A percentile compares a stretch with the other conserved stretches of the same genome.
Evolutionary conservation across 2,329 filamentous ascomycete genomes (phyloP).

Genomic region (Fusarium citri): DNA sequence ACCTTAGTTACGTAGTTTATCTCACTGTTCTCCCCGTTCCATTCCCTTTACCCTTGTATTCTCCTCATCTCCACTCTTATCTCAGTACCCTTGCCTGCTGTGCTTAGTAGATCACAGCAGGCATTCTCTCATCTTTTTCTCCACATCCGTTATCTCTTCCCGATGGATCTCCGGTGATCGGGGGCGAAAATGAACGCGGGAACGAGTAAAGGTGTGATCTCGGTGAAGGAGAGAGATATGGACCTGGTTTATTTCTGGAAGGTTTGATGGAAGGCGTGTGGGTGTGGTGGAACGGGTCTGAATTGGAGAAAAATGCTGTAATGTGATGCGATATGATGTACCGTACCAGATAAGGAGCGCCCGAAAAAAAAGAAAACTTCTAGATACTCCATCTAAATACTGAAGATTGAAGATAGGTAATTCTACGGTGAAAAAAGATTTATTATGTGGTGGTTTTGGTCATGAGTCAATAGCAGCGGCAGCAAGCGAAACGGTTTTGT

Average conservation of each 20-base stretch:
- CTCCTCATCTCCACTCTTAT: conserved; percentile 33
- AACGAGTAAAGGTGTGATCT: conserved; percentile 18
- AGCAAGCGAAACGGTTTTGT: not conserved
- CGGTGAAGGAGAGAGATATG: conserved; percentile 14
- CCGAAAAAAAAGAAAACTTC: not conserved
- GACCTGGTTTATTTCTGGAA: conserved; percentile 26
- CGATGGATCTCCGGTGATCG: conserved; percentile 29
- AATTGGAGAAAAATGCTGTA: conserved; percentile 1
- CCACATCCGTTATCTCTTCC: conserved; percentile 26
- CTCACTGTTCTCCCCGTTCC: not conserved
- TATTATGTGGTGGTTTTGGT: not conserved
- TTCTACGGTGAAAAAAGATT: conserved; percentile 16
- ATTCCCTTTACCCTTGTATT: not conserved
- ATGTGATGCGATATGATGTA: not conserved
- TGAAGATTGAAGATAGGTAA: conserved; percentile 20
- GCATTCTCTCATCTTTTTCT: not conserved
- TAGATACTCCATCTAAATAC: too few relatives aligned
- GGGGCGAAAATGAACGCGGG: not conserved
- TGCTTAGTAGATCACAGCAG: conserved; percentile 4
- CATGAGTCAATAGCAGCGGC: conserved; percentile 10
- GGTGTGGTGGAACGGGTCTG: not conserved
- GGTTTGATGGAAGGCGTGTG: conserved; percentile 25
- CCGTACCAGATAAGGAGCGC: not conserved
- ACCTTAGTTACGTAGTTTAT: conserved; percentile 7
- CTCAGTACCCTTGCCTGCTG: conserved; percentile 4